phyloP scores from a whole-genome alignment of 257 asterid species.

The Parsonsia alboflavescens region DNA sequence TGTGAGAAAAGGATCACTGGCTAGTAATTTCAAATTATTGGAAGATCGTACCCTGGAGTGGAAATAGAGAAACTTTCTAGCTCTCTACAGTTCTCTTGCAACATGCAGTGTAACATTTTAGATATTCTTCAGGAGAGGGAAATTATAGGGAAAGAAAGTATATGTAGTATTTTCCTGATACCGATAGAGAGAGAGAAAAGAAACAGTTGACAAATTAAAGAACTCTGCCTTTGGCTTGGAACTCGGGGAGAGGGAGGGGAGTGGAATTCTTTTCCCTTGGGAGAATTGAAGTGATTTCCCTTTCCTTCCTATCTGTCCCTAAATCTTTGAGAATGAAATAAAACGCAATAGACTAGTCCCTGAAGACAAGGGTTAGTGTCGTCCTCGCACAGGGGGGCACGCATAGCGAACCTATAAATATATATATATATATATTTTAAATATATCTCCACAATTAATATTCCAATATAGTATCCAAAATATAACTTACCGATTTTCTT shows the following conservation, averaged over 20 bases:
- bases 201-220: background rate
- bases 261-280: slow-evolving; percentile 1
- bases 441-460: too few species aligned
- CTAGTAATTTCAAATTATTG: too few species aligned
- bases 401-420: slow-evolving; percentile 12
- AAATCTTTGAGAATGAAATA: slow-evolving; percentile 23
- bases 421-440: background rate
- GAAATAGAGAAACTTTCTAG: background rate
- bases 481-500: too few species aligned
- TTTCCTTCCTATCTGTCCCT: slow-evolving; percentile 38
- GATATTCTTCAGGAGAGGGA: background rate
- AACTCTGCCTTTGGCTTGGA: background rate
- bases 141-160: background rate
- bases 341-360: slow-evolving; percentile 18
- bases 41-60: too few species aligned
- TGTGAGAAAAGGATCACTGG: too few species aligned
- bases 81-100: background rate
- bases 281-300: background rate
- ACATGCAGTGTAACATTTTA: background rate
- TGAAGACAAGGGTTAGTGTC: slow-evolving; percentile 54
- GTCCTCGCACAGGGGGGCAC: slow-evolving; percentile 47
- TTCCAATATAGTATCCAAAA: too few species aligned
- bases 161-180: too few species aligned
- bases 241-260: background rate
- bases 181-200: background rate